Percentiles rank a stretch among this genome's conserved stretches.
phyloP scores from a whole-genome alignment of 1,284 basidiomycete species.

The Ganoderma sinense region DNA sequence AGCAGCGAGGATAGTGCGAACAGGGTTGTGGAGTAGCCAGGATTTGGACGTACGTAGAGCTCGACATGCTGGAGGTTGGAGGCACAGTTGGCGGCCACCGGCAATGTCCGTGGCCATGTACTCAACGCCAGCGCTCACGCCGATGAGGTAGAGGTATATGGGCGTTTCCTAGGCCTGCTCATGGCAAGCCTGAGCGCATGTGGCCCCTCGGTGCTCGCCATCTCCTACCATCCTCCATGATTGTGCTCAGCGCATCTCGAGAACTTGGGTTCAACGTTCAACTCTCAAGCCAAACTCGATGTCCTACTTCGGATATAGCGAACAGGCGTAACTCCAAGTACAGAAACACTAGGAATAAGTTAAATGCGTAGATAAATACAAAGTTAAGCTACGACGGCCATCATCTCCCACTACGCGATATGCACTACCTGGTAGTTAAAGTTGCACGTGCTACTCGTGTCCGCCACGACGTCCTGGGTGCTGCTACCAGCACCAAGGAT shows the following conservation, averaged over 20 bases:
- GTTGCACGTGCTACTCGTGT: constrained; percentile 21
- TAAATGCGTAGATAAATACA: not conserved
- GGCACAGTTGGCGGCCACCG: constrained; percentile 16
- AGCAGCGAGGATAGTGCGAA: not conserved
- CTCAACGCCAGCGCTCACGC: constrained; percentile 1
- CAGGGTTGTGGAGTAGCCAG: not conserved
- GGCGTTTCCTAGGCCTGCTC: no score
- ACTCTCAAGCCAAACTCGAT: no score
- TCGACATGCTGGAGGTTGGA: constrained; percentile 36
- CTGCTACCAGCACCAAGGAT: constrained; percentile 23
- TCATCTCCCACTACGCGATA: constrained; percentile 8
- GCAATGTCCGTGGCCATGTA: constrained; percentile 1
- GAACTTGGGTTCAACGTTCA: no score
- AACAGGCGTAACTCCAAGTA: not conserved
- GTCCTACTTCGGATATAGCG: not conserved
- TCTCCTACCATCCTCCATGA: no score
- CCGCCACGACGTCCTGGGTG: constrained; percentile 19
- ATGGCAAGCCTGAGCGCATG: no score
- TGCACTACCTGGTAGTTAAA: constrained; percentile 27
- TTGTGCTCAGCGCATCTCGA: no score
- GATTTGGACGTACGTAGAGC: constrained; percentile 36
- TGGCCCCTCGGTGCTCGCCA: no score
- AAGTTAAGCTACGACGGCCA: not conserved
- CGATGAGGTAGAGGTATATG: not conserved
- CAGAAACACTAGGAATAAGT: not conserved